A percentile compares a stretch with the other conserved stretches of the same genome.
Conservation (phyloP, 2,329 filamentous ascomycete species). For the Cladosporium sp. region DNA sequence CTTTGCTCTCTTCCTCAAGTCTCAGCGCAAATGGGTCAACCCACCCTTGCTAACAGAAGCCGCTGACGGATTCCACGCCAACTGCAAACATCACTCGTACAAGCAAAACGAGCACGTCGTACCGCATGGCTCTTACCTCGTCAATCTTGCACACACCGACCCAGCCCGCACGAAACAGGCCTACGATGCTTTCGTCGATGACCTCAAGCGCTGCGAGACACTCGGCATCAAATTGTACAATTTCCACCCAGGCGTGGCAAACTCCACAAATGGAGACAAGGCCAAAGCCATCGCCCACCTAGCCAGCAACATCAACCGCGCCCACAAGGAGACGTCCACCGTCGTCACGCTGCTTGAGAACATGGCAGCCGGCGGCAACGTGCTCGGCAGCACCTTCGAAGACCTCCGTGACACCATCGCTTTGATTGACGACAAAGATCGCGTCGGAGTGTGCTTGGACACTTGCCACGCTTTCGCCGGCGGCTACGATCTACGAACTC, state of each 20-base stretch:
- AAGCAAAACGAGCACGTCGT: slow-evolving; percentile 69
- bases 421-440: slow-evolving; percentile 70
- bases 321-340: slow-evolving; percentile 65
- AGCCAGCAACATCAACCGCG: slow-evolving; percentile 74
- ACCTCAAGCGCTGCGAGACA: slow-evolving; percentile 76
- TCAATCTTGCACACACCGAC: slow-evolving; percentile 88
- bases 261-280: slow-evolving; percentile 55
- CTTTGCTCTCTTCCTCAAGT: slow-evolving; percentile 93
- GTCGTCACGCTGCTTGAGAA: slow-evolving; percentile 89
- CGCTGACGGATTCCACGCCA: slow-evolving; percentile 63
- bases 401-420: slow-evolving; percentile 83
- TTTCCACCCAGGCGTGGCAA: slow-evolving; percentile 88
- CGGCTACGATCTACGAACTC: slow-evolving; percentile 81
- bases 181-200: slow-evolving; percentile 80
- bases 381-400: slow-evolving; percentile 79
- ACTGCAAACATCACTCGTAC: slow-evolving; percentile 67
- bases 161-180: slow-evolving; percentile 76
- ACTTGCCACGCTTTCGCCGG: slow-evolving; percentile 96
- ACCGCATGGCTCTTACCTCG: slow-evolving; percentile 92
- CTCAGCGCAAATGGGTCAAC: slow-evolving; percentile 89
- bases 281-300: slow-evolving; percentile 72
- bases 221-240: slow-evolving; percentile 93
- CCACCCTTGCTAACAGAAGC: slow-evolving; percentile 68
- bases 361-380: slow-evolving; percentile 87
- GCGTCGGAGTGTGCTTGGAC: slow-evolving; percentile 92